These are phyloP conservation scores for Melanopsichium pennsylvanicum DNA, from an alignment of 1,284 basidiomycete genomes.

Conservation along the genomic window DNA sequence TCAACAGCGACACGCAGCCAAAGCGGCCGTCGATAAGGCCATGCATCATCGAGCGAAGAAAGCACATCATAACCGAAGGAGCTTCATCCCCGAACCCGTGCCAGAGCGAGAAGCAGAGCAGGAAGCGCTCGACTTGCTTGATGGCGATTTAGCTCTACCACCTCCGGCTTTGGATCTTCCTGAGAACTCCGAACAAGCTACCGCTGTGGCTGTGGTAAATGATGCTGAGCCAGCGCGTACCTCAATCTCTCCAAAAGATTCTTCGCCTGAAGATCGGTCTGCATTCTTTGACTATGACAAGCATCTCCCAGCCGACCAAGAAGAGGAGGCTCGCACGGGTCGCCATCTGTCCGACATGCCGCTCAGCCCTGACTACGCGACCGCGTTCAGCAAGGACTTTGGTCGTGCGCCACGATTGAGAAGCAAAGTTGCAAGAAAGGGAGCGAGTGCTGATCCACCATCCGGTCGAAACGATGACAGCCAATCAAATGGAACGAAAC, in stretches of 20 bases:
- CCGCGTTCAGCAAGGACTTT: conserved; percentile 41
- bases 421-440: background rate
- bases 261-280: conserved; percentile 1
- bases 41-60: conserved; percentile 11
- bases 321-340: conserved; percentile 53
- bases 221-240: background rate
- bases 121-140: conserved; percentile 39
- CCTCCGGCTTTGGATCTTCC: conserved; percentile 56
- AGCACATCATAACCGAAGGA: conserved; percentile 5
- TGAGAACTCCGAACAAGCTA: conserved; percentile 1
- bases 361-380: conserved; percentile 49
- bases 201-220: background rate
- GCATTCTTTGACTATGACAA: conserved; percentile 12
- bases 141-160: conserved; percentile 56
- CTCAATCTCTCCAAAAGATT: background rate
- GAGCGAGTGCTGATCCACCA: background rate
- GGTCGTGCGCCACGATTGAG: conserved; percentile 17
- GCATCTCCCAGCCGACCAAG: conserved; percentile 37
- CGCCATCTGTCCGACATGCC: conserved; percentile 62
- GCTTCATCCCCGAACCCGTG: conserved; percentile 7
- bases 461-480: background rate
- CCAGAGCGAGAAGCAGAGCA: conserved; percentile 15
- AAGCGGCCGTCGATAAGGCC: conserved; percentile 9
- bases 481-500: background rate
- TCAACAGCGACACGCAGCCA: conserved; percentile 19